phyloP scores from a whole-genome alignment of 139 green algal genomes.

The Tetraselmis striata region DNA sequence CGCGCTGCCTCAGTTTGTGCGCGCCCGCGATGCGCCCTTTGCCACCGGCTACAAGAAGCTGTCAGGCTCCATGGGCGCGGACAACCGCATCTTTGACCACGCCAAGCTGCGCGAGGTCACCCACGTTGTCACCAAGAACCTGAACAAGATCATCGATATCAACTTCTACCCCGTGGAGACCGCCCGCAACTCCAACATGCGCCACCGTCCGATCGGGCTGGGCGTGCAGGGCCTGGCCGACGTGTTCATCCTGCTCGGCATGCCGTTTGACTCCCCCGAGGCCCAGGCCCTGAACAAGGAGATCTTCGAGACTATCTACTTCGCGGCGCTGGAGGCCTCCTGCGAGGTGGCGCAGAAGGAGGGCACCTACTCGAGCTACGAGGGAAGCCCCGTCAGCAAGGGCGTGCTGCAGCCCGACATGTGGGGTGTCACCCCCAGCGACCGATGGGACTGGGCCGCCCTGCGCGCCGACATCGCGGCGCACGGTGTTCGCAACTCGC shows the following conservation, averaged over 20 bases:
- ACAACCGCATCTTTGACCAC: conserved; percentile 81
- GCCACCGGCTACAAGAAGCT: conserved; percentile 61
- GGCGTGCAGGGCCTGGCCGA: conserved; percentile 95
- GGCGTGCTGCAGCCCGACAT: conserved; percentile 91
- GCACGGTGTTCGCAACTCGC: conserved; percentile 91
- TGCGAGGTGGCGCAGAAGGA: conserved; percentile 72
- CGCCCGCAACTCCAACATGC: conserved; percentile 82
- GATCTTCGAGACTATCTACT: conserved; percentile 98
- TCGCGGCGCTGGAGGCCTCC: conserved; percentile 66
- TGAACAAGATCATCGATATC: conserved; percentile 99
- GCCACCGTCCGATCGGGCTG: conserved; percentile 94
- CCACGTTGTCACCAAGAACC: conserved; percentile 74
- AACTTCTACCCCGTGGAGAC: conserved; percentile 97
- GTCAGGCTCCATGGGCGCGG: conserved; percentile 67
- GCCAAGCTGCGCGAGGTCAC: conserved; percentile 64
- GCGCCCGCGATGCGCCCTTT: neutral
- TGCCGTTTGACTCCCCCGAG: conserved; percentile 90
- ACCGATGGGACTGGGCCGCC: conserved; percentile 77
- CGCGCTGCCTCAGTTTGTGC: conserved; percentile 68
- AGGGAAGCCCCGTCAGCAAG: conserved; percentile 70
- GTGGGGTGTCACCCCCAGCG: conserved; percentile 78
- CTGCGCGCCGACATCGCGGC: conserved; percentile 67
- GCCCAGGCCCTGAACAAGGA: conserved; percentile 77
- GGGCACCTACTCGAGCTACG: conserved; percentile 84
- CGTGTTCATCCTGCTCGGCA: conserved; percentile 95